phyloP scores from a whole-genome alignment of 2,329 filamentous ascomycete genomes.

The Fusarium sp. region DNA sequence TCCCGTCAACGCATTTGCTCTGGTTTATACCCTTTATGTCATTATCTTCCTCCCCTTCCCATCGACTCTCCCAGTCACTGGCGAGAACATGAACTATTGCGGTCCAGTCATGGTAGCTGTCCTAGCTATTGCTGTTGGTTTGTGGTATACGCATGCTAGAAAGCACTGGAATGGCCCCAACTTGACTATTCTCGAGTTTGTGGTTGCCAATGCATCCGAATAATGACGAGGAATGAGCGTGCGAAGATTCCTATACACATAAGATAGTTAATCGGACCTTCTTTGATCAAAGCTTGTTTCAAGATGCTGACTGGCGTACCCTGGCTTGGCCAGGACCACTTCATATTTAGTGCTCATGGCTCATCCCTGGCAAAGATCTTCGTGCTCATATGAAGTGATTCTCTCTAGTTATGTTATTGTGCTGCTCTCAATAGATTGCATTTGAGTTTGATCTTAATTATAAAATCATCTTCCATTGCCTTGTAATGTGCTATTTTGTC shows the following conservation, averaged over 20 bases:
- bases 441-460: accelerated
- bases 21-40: conserved; percentile 38
- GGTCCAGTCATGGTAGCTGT: conserved; percentile 39
- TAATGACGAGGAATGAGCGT: background rate
- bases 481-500: accelerated
- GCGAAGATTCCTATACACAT: background rate
- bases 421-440: background rate
- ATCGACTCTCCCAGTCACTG: conserved; percentile 35
- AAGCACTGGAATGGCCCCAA: conserved; percentile 39
- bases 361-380: accelerated
- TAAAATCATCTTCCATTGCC: accelerated
- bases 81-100: conserved; percentile 39
- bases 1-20: conserved; percentile 31
- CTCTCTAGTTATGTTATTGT: no score
- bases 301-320: background rate
- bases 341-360: accelerated
- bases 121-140: conserved; percentile 23
- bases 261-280: background rate
- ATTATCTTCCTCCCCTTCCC: conserved; percentile 41
- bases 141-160: conserved; percentile 32
- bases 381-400: no score
- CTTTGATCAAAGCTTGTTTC: background rate
- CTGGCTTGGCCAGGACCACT: accelerated
- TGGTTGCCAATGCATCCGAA: conserved; percentile 23
- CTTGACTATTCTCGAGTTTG: conserved; percentile 38